A percentile compares a stretch with the other conserved stretches of the same genome.
Evolutionary conservation across 148 eudicot genomes (phyloP).

Genomic region (Selenicereus undatus): DNA sequence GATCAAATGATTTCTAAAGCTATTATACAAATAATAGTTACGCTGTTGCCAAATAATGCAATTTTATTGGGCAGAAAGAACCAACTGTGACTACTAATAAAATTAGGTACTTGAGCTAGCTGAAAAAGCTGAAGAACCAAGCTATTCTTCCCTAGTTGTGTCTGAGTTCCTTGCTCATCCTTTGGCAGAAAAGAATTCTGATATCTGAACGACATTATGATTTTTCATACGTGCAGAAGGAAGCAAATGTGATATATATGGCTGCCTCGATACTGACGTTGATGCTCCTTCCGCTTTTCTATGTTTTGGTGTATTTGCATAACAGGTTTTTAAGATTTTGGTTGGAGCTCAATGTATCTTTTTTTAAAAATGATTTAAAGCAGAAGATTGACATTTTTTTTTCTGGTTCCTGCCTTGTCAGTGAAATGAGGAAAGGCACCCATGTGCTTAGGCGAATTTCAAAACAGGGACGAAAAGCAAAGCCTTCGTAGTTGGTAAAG

Average conservation of each 20-base stretch:
- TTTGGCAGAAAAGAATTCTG: background rate
- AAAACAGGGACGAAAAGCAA: constrained; percentile 52
- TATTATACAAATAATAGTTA: background rate
- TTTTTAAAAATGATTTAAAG: background rate
- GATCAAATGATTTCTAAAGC: background rate
- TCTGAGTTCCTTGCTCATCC: background rate
- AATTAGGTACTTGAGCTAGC: background rate
- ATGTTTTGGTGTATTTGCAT: constrained; percentile 71
- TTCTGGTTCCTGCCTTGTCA: constrained; percentile 26
- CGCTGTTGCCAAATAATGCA: background rate
- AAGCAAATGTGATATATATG: constrained; percentile 63
- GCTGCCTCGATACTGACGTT: constrained; percentile 64
- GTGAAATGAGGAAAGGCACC: constrained; percentile 68
- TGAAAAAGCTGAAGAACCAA: background rate
- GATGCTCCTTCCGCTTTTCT: constrained; percentile 94
- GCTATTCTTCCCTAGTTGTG: background rate
- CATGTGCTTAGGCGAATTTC: constrained; percentile 73
- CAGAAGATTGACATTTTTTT: background rate
- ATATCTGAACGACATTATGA: background rate
- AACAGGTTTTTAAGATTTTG: constrained; percentile 46
- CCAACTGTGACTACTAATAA: background rate
- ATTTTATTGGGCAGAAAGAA: background rate
- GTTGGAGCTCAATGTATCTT: constrained; percentile 1
- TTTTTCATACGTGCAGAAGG: constrained; percentile 55
- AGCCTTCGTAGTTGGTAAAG: constrained; percentile 56